phyloP scores from a whole-genome alignment of 495 filamentous ascomycete species.

The Penicillium lividum region DNA sequence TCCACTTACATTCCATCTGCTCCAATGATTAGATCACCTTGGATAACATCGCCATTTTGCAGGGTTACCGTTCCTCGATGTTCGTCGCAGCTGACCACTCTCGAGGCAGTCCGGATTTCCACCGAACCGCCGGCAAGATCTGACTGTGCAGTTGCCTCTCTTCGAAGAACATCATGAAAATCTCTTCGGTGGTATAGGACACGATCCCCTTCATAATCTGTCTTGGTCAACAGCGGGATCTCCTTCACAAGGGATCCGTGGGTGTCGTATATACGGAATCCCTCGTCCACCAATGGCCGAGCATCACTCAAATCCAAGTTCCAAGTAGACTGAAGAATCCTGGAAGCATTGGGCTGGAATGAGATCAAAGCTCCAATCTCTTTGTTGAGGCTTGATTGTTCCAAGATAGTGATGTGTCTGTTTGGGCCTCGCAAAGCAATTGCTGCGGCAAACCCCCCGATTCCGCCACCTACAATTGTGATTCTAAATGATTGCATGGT shows the following conservation, averaged over 20 bases:
- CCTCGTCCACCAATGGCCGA: slow-evolving; percentile 28
- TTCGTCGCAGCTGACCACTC: slow-evolving; percentile 23
- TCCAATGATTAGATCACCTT: slow-evolving; percentile 43
- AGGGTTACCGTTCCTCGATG: slow-evolving; percentile 24
- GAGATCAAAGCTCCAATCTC: slow-evolving; percentile 36
- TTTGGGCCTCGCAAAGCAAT: slow-evolving; percentile 29
- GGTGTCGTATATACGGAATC: slow-evolving; percentile 32
- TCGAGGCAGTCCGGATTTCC: slow-evolving; percentile 13
- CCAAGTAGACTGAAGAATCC: slow-evolving; percentile 29
- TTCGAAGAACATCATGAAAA: slow-evolving; percentile 27
- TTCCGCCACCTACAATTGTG: slow-evolving; percentile 22
- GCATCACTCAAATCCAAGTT: slow-evolving; percentile 18
- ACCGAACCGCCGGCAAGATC: slow-evolving; percentile 21
- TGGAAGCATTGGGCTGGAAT: slow-evolving; percentile 32
- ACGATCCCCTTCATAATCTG: slow-evolving; percentile 27
- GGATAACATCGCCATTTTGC: slow-evolving; percentile 22
- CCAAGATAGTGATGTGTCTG: slow-evolving; percentile 27
- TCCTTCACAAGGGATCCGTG: slow-evolving; percentile 23
- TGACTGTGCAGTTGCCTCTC: slow-evolving; percentile 12
- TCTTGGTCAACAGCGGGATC: slow-evolving; percentile 21
- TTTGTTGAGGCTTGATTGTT: slow-evolving; percentile 30
- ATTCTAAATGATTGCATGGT: slow-evolving; percentile 19
- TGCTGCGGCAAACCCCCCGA: slow-evolving; percentile 25
- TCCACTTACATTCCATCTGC: slow-evolving; percentile 47
- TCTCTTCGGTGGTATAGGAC: slow-evolving; percentile 32